These are phyloP conservation scores for Torulaspora indica DNA, from an alignment of 805 yeast genomes.

Conservation along the genomic window DNA sequence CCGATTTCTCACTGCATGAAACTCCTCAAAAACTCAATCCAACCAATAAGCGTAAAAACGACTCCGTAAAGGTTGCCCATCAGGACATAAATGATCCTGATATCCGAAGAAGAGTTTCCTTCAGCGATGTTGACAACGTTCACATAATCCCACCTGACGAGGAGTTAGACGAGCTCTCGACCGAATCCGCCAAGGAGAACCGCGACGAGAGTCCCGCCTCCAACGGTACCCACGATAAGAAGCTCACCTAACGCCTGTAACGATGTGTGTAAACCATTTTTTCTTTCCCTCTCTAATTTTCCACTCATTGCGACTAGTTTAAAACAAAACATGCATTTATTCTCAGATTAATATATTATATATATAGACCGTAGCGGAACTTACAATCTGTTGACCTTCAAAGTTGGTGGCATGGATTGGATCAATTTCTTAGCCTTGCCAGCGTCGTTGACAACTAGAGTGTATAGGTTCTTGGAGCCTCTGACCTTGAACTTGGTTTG, in stretches of 20 bases:
- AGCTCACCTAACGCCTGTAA: conserved; percentile 4
- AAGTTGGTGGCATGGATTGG: conserved; percentile 95
- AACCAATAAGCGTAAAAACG: conserved; percentile 4
- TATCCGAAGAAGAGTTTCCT: conserved; percentile 32
- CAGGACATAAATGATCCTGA: conserved; percentile 5
- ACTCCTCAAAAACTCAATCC: conserved; percentile 3
- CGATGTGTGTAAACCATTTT: conserved; percentile 1
- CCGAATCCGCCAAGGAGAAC: conserved; percentile 5
- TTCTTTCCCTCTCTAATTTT: neutral
- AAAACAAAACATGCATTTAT: conserved; percentile 22
- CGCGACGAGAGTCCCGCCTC: neutral
- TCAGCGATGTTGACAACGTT: conserved; percentile 29
- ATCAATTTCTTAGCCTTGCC: conserved; percentile 96
- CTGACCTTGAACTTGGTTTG: conserved; percentile 99
- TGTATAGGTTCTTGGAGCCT: conserved; percentile 91
- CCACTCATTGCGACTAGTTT: neutral
- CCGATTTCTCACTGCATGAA: neutral
- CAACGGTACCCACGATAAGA: conserved; percentile 3
- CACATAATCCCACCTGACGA: conserved; percentile 25
- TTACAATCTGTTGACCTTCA: conserved; percentile 57
- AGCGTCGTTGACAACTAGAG: conserved; percentile 90
- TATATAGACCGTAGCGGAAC: conserved; percentile 13
- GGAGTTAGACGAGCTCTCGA: conserved; percentile 5
- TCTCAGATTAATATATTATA: conserved; percentile 16
- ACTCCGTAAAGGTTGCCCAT: conserved; percentile 1